Evolutionary conservation across 2,329 filamentous ascomycete species (phyloP).

Genomic region (Neurospora crassa): DNA sequence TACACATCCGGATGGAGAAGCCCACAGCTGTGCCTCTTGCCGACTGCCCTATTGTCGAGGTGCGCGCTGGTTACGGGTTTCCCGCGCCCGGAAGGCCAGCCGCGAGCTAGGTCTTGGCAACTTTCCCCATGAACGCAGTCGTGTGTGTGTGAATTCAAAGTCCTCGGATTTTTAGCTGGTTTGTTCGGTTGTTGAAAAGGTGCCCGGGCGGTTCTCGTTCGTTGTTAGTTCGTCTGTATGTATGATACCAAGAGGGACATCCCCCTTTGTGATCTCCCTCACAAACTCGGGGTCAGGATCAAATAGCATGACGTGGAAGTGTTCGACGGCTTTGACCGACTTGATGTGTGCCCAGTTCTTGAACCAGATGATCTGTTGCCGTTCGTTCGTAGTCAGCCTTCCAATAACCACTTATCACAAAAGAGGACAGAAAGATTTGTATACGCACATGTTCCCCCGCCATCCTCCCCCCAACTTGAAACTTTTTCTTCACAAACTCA

Average conservation of each 20-base stretch:
- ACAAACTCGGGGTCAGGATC: constrained; percentile 64
- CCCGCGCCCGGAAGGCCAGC: neutral
- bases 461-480: constrained; percentile 38
- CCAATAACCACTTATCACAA: neutral
- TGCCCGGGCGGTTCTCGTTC: neutral
- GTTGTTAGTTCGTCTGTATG: constrained; percentile 19
- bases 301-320: constrained; percentile 90
- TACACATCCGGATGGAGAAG: constrained; percentile 59
- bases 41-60: constrained; percentile 60
- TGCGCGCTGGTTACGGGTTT: constrained; percentile 19
- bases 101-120: neutral
- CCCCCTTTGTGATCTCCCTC: constrained; percentile 59
- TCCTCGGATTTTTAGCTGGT: neutral
- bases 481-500: constrained; percentile 57
- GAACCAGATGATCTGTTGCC: constrained; percentile 55
- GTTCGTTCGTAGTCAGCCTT: constrained; percentile 5
- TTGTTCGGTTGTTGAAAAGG: neutral
- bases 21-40: constrained; percentile 65
- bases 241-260: constrained; percentile 54
- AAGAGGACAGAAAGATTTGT: neutral
- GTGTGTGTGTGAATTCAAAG: neutral
- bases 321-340: constrained; percentile 78
- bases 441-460: constrained; percentile 42
- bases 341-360: constrained; percentile 84
- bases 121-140: neutral